A percentile compares a stretch with the other conserved stretches of the same genome.
phyloP scores from a whole-genome alignment of 352 stramenopile species.

The Poterioochromonas sp. region DNA sequence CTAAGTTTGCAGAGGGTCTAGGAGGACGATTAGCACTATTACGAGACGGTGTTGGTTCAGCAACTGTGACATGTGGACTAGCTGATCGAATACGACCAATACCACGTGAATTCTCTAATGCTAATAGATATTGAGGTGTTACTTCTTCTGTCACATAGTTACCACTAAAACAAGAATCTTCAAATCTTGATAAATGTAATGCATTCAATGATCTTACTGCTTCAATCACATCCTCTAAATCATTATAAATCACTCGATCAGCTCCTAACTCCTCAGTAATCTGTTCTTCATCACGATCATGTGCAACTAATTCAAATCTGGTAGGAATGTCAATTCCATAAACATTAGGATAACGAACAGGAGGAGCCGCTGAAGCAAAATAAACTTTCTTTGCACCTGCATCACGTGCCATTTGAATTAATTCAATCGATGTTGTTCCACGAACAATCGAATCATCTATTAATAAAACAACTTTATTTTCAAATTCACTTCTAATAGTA shows the following conservation, averaged over 20 bases:
- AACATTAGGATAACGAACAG: conserved; percentile 97
- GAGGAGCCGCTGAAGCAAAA: conserved; percentile 88
- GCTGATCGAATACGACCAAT: neutral
- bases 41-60: too few relatives aligned
- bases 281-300: conserved; percentile 81
- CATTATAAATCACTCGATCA: conserved; percentile 82
- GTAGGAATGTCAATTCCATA: conserved; percentile 99
- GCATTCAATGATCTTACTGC: conserved; percentile 28
- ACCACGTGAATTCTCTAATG: neutral
- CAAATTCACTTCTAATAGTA: conserved; percentile 78
- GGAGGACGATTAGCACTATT: too few relatives aligned
- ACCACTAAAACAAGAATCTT: conserved; percentile 93
- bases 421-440: conserved; percentile 92
- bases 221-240: conserved; percentile 45
- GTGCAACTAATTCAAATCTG: conserved; percentile 90
- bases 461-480: conserved; percentile 52
- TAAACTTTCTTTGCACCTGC: conserved; percentile 91
- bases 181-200: conserved; percentile 63
- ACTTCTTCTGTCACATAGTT: conserved; percentile 89
- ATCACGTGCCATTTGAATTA: conserved; percentile 95
- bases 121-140: conserved; percentile 49
- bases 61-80: too few relatives aligned
- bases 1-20: too few relatives aligned
- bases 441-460: conserved; percentile 57
- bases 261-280: conserved; percentile 79